Evolutionary conservation across 257 asterid species (phyloP).

Genomic region (Solanum verrucosum): DNA sequence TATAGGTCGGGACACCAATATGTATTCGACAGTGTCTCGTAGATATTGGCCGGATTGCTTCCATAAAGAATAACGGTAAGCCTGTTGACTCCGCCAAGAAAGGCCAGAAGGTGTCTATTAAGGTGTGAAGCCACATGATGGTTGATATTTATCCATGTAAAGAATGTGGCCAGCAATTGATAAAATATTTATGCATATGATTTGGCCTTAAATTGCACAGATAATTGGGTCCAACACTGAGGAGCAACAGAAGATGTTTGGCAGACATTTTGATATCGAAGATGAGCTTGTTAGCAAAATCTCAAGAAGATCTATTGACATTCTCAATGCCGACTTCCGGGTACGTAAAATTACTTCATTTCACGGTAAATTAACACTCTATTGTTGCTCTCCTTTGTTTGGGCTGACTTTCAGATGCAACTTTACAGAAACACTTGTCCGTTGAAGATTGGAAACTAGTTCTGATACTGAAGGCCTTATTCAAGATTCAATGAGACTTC

Average conservation of each 20-base stretch:
- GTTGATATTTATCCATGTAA: neutral
- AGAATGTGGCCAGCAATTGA: neutral
- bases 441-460: slow-evolving; percentile 59
- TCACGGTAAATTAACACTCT: neutral
- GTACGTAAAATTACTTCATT: slow-evolving; percentile 18
- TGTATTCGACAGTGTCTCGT: slow-evolving; percentile 65
- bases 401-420: neutral
- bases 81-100: slow-evolving; percentile 85
- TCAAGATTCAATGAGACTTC: slow-evolving; percentile 47
- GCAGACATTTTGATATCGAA: slow-evolving; percentile 83
- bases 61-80: slow-evolving; percentile 78
- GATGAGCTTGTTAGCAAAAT: slow-evolving; percentile 93
- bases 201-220: slow-evolving; percentile 19
- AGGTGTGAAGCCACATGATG: slow-evolving; percentile 38
- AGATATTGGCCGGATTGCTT: slow-evolving; percentile 86
- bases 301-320: slow-evolving; percentile 59
- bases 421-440: slow-evolving; percentile 60
- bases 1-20: slow-evolving; percentile 13
- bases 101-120: slow-evolving; percentile 87
- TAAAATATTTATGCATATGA: neutral
- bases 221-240: slow-evolving; percentile 67
- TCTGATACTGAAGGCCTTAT: slow-evolving; percentile 51
- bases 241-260: slow-evolving; percentile 88
- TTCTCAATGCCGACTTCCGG: slow-evolving; percentile 73
- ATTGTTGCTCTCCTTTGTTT: neutral